Base-by-base conservation (phyloP, 192 early-diverging fungal genomes). In the Rhizophagus prolifer region DNA sequence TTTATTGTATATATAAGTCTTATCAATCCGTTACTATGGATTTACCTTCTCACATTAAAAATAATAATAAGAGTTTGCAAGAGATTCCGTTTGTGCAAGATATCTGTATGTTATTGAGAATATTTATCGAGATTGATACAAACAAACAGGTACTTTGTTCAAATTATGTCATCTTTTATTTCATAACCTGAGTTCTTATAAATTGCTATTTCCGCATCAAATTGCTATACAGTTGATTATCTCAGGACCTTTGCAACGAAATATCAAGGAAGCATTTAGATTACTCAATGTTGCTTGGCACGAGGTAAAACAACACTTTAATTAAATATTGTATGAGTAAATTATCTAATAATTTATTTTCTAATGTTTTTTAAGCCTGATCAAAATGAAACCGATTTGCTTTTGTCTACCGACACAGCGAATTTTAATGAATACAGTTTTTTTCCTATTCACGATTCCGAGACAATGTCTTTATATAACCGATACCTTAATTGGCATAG, bases 11-110 rank as follows among this genome's bases (percentile, higher is more conserved):
- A 9, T 41, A 54, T 72, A 30, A 72, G 70, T 4, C 23, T 23
- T 72, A 58, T 72, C n/a, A 23, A 9, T 58, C 70, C 14, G 31
- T 5, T 4, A 58, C 31, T 36, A 25, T 31, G 13, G 70, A 72
- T 16, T 47, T 58, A 23, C 47, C 70, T 58, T 31, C 70, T 31
- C 44, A 72, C 46, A 31, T 72, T 19, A 72, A 34, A 26, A n/a
- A 58, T 30, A 47, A 72, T 31, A n/a, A 58, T 21, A 72, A 58
- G 50, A 58, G 14, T 21, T 58, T 72, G 38, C 46, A 72, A 31
- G 70, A 72, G 46, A 72, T 58, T 50, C 70, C 70, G 0, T 72
- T 54, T 34, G 30, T 72, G 16, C 47, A 58, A 28, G 54, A 72
- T 72, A 58, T 72, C 34, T 72, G 70, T 14, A 30, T 13, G 12